These are phyloP conservation scores for Rhizopus stolonifer DNA, from an alignment of 371 early-diverging fungal species.

Conservation along the genomic window DNA sequence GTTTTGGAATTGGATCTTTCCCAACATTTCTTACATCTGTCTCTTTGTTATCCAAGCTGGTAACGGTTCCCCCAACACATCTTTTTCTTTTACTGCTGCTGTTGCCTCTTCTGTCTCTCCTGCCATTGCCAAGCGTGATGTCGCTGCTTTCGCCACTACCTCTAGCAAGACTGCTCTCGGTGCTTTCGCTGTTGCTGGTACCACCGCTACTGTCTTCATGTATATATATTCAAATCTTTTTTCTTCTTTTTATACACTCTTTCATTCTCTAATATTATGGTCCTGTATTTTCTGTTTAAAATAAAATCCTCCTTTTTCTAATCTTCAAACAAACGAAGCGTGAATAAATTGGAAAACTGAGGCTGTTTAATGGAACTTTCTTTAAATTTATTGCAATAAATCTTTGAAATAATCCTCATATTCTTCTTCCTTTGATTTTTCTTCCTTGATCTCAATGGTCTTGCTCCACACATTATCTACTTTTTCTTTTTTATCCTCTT, in stretches of 20 bases:
- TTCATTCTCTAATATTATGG: constrained; percentile 4
- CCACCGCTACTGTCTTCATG: constrained; percentile 8
- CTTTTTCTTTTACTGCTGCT: constrained; percentile 1
- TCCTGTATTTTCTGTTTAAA: constrained; percentile 4
- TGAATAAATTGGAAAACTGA: neutral
- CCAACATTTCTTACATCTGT: constrained; percentile 24
- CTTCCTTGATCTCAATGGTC: constrained; percentile 31
- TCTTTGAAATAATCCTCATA: constrained; percentile 2
- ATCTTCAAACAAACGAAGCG: constrained; percentile 3
- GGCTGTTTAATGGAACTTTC: no score
- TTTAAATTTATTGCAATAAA: neutral
- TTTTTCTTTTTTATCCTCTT: constrained; percentile 9
- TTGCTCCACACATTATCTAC: constrained; percentile 35
- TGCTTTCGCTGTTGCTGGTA: constrained; percentile 2
- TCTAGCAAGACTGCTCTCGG: neutral
- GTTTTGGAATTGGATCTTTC: constrained; percentile 25
- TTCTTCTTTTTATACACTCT: constrained; percentile 3
- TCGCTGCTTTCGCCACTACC: constrained; percentile 5
- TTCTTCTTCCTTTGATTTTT: constrained; percentile 42
- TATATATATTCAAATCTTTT: constrained; percentile 5
- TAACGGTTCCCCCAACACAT: neutral
- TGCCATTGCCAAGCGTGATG: neutral
- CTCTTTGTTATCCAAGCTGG: constrained; percentile 21
- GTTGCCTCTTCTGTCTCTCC: no score
- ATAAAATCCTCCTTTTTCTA: constrained; percentile 4